Percentiles rank a stretch among this genome's conserved stretches.
Evolutionary conservation across 2,329 filamentous ascomycete genomes (phyloP).

Genomic region (Paraphoma sp.): DNA sequence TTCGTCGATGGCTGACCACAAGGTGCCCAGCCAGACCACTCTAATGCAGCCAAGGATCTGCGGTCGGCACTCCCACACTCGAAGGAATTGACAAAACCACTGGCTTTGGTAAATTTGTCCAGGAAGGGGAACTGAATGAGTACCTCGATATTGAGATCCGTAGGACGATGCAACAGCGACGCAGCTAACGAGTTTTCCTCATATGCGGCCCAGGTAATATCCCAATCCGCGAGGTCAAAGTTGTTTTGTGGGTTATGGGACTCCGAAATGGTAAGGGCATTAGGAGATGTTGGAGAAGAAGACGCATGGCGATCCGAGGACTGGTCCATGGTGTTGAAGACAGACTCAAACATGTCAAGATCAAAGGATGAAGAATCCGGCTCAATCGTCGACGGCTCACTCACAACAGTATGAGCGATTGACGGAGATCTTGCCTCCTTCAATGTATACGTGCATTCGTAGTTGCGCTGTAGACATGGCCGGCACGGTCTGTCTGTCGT

Average conservation of each 20-base stretch:
- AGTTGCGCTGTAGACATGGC: neutral
- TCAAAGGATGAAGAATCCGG: neutral
- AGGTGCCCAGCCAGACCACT: neutral
- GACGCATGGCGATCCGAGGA: neutral
- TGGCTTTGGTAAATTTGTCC: neutral
- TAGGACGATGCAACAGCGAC: neutral
- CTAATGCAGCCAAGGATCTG: neutral
- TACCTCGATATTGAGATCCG: constrained; percentile 2
- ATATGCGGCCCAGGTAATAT: neutral
- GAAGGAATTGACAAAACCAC: constrained; percentile 2
- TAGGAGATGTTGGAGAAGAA: neutral
- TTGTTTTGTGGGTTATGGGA: neutral
- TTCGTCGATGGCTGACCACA: too few relatives aligned
- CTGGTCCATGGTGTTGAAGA: neutral
- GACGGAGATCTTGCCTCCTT: neutral
- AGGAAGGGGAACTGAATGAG: constrained; percentile 6
- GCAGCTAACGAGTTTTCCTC: neutral
- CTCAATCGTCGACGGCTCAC: neutral
- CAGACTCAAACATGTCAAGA: neutral
- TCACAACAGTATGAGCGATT: neutral
- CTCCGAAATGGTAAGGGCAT: neutral
- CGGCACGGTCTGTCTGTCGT: constrained; percentile 2
- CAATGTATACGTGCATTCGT: neutral
- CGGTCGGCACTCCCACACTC: neutral
- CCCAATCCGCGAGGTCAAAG: neutral